Percentiles rank a stretch among this genome's conserved stretches.
Evolutionary conservation across 2,329 filamentous ascomycete genomes (phyloP).

Genomic region (Claviceps humidiphila): DNA sequence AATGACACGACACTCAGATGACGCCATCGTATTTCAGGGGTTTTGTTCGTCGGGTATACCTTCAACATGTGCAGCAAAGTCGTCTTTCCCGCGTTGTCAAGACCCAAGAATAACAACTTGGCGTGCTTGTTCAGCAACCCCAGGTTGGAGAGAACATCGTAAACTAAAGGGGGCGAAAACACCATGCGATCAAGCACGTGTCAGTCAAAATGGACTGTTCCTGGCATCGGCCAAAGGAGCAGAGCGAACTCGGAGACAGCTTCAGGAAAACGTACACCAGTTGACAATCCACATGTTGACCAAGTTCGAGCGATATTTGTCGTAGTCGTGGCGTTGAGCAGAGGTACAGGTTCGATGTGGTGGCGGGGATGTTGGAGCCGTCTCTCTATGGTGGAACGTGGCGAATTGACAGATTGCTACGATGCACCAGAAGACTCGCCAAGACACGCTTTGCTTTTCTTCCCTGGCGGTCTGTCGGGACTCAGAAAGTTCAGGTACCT

Average conservation of each 20-base stretch:
- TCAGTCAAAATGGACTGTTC: slow-evolving; percentile 14
- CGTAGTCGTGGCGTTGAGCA: slow-evolving; percentile 10
- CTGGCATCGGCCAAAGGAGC: neutral
- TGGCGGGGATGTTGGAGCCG: slow-evolving; percentile 4
- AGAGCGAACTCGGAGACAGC: slow-evolving; percentile 2
- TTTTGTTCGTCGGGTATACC: slow-evolving; percentile 35
- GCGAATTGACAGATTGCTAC: slow-evolving; percentile 4
- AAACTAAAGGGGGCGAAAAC: slow-evolving; percentile 38
- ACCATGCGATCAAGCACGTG: slow-evolving; percentile 13
- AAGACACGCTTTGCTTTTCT: neutral
- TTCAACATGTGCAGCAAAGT: slow-evolving; percentile 92
- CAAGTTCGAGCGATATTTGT: slow-evolving; percentile 3
- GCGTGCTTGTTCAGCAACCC: slow-evolving; percentile 92
- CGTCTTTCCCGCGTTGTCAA: slow-evolving; percentile 92
- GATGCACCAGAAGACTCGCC: neutral
- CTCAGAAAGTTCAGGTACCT: too few relatives aligned
- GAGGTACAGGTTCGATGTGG: slow-evolving; percentile 9
- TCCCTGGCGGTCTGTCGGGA: neutral
- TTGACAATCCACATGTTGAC: slow-evolving; percentile 79
- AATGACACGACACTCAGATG: neutral
- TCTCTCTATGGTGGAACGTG: slow-evolving; percentile 5
- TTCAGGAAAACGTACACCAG: slow-evolving; percentile 60
- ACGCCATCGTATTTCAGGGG: neutral
- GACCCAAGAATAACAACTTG: slow-evolving; percentile 84
- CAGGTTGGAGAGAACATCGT: slow-evolving; percentile 76